A percentile compares a stretch with the other conserved stretches of the same genome.
Conservation (phyloP, 345 rosid species). For the Chamaenerion angustifolium region DNA sequence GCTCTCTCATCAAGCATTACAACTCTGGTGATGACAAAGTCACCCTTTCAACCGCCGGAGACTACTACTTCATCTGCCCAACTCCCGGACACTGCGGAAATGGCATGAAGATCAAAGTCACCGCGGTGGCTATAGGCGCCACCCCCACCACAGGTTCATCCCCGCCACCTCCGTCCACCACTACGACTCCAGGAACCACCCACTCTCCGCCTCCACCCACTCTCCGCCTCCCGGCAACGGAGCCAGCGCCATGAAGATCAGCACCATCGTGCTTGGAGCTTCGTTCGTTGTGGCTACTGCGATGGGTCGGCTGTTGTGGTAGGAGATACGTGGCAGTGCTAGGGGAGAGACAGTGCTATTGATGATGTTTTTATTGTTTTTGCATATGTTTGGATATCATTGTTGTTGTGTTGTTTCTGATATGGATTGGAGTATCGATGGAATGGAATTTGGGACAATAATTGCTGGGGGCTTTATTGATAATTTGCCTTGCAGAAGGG, state of each 20-base stretch:
- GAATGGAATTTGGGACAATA: no score
- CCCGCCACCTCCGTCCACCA: constrained; percentile 5
- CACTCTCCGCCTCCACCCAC: constrained; percentile 9
- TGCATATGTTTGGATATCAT: no score
- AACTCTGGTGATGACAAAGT: constrained; percentile 18
- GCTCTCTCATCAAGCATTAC: constrained; percentile 6
- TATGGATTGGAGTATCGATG: no score
- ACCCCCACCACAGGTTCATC: background rate
- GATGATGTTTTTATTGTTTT: no score
- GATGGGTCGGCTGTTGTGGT: no score
- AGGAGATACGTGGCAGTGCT: constrained; percentile 12
- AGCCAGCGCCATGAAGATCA: constrained; percentile 4
- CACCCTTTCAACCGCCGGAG: constrained; percentile 14
- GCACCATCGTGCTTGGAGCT: constrained; percentile 6
- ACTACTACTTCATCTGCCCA: constrained; percentile 41
- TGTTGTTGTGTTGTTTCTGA: no score
- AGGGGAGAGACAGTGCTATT: constrained; percentile 54
- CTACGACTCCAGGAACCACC: constrained; percentile 4
- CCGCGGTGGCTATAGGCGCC: constrained; percentile 18
- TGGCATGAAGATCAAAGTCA: constrained; percentile 42
- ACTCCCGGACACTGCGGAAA: constrained; percentile 19
- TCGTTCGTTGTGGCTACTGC: constrained; percentile 8
- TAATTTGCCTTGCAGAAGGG: no score
- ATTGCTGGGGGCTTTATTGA: no score
- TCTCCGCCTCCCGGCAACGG: constrained; percentile 12